A percentile compares a stretch with the other conserved stretches of the same genome.
These are phyloP conservation scores for Sarocladium strictum DNA, from an alignment of 2,329 filamentous ascomycete genomes.

Conservation along the genomic window DNA sequence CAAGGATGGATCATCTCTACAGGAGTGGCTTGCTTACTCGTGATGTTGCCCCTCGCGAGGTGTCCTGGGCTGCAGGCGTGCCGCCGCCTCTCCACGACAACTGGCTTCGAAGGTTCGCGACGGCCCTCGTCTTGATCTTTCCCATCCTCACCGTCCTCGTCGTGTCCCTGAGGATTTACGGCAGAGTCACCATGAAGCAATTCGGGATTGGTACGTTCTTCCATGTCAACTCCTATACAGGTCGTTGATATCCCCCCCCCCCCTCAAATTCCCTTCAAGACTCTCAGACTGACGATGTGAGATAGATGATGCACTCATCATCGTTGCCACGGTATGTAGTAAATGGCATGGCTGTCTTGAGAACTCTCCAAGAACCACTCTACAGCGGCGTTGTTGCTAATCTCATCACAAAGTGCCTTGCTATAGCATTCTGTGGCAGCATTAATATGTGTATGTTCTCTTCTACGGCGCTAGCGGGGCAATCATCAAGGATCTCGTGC, in stretches of 20 bases:
- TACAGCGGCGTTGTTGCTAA: too few relatives aligned
- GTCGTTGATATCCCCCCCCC: too few relatives aligned
- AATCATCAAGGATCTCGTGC: too few relatives aligned
- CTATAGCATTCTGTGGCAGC: not conserved
- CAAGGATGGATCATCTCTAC: not conserved
- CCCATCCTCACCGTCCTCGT: constrained; percentile 2
- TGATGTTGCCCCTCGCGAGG: not conserved
- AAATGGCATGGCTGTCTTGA: not conserved
- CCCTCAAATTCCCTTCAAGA: too few relatives aligned
- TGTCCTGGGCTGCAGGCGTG: not conserved
- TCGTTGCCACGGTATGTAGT: not conserved
- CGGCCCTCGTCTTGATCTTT: not conserved
- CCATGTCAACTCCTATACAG: not conserved
- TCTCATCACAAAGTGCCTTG: not conserved
- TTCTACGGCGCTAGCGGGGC: too few relatives aligned
- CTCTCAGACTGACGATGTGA: not conserved
- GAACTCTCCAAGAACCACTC: too few relatives aligned
- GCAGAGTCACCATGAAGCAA: constrained; percentile 1
- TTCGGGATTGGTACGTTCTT: not conserved
- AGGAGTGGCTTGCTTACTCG: not conserved
- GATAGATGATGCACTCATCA: not conserved
- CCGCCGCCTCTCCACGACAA: not conserved
- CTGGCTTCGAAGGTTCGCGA: not conserved
- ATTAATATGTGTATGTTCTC: constrained; percentile 7
- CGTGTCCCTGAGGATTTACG: constrained; percentile 3